Conservation (phyloP, 192 early-diverging fungal genomes). For the Kappamyces sp. region DNA sequence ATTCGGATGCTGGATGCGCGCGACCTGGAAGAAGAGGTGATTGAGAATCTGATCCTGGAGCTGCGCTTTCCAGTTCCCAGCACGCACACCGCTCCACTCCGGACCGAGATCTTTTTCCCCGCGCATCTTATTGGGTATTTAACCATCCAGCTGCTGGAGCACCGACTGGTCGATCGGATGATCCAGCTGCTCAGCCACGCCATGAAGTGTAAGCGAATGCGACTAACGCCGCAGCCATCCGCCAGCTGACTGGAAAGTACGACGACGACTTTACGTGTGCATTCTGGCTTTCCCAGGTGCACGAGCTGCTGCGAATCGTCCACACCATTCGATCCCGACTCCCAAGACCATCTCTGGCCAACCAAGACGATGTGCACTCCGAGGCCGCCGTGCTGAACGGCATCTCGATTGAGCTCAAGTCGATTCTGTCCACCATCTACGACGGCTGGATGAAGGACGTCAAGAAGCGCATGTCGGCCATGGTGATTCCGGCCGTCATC, state of each 20-base stretch:
- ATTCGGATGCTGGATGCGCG: slow-evolving; percentile 44
- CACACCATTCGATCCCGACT: slow-evolving; percentile 35
- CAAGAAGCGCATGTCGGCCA: slow-evolving; percentile 88
- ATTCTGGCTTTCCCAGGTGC: slow-evolving; percentile 97
- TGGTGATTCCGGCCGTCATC: slow-evolving; percentile 93
- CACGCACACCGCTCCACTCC: slow-evolving; percentile 64
- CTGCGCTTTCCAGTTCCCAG: slow-evolving; percentile 85
- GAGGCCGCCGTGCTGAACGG: slow-evolving; percentile 63
- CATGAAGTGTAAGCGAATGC: slow-evolving; percentile 46
- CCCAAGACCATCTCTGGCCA: not conserved
- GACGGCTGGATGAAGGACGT: slow-evolving; percentile 98
- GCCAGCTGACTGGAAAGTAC: slow-evolving; percentile 53
- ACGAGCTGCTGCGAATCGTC: slow-evolving; percentile 89
- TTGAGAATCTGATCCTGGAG: slow-evolving; percentile 81
- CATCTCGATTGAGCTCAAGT: slow-evolving; percentile 83
- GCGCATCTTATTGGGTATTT: slow-evolving; percentile 88
- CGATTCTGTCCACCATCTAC: slow-evolving; percentile 89
- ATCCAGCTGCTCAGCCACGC: slow-evolving; percentile 79
- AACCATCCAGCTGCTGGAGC: slow-evolving; percentile 81
- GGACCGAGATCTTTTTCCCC: slow-evolving; percentile 91
- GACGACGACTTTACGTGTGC: slow-evolving; percentile 80
- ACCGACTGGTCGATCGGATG: slow-evolving; percentile 76
- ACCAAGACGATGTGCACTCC: slow-evolving; percentile 17
- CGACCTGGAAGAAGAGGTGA: slow-evolving; percentile 67
- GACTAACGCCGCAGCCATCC: slow-evolving; percentile 32